Base-by-base conservation (phyloP, 1,284 basidiomycete genomes). In the Microbotryum intermedium region DNA sequence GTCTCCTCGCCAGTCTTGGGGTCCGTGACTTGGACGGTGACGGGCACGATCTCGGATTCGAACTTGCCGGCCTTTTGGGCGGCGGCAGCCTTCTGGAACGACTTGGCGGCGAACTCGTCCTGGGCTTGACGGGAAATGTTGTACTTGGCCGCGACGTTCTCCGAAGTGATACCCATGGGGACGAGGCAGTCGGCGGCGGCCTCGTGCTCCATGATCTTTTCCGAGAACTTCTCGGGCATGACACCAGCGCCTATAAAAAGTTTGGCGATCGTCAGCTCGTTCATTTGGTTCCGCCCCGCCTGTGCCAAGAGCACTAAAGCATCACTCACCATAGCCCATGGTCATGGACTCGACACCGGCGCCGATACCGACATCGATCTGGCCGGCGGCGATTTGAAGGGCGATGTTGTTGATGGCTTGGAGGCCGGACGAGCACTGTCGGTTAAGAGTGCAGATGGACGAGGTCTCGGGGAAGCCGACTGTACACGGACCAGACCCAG, bases 271-370 rank as follows among this genome's bases (percentile, higher is more conserved):
- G 34, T 39, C 34, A 39, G 34, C 62, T 76, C 81, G 57, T 66
- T 67, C 62, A 87, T 87, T 88, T 85, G n/a, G n/a, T n/a, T n/a
- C n/a, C n/a, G n/a, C n/a, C n/a, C n/a, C n/a, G n/a, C n/a, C n/a
- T n/a, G n/a, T 61, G 82, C 74, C 45, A 39, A 13, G 34, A 39
- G 34, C 34, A 39, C 34, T 4, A 39, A 39, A 39, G 34, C 13
- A 39, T 39, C 11, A 16, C 34, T 39, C 34, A 39, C 76, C 76
- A 55, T 70, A 74, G 42, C 69, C 66, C 64, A 67, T 59, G 11
- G 91, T 91, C 94, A 98, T 98, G 52, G 85, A 88, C 78, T 98
- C 94, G 44, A 93, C 91, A 72, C 94, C 94, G 52, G 90, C 90
- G 72, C 88, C 89, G 45, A 93, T 88, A 57, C 60, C 60, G 39